Base-by-base conservation (phyloP, 441 rosid species). In the Gossypium laxum region DNA sequence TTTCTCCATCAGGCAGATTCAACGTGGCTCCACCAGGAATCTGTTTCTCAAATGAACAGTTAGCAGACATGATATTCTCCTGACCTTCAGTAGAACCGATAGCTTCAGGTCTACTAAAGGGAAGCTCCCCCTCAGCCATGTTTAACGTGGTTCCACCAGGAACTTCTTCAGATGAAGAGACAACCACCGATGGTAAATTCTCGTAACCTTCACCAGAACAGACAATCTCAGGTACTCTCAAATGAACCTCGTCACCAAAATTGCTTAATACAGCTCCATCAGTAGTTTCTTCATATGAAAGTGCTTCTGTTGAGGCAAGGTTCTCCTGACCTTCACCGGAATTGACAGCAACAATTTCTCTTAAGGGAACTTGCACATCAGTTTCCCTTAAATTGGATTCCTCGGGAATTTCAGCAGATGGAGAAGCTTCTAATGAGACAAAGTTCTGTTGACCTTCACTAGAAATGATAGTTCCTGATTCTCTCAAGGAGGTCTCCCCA, bases 1-100 rank as follows among this genome's bases (percentile, higher is more conserved):
- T 78, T 56, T 72, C 78, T 72, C 66, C 74, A 63, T 63, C 60
- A 38, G 77, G 79, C 76, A 72, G 22, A 22, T 10, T 54, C 61
- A 72, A 64, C 47, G 66, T 71, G 54, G 70, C 43, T 75, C 67
- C 66, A 65, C 70, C 71, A 62, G 58, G 24, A 60, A 1, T 57
- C 30, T 66, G 79, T 34, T 66, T 45, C 70, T 74, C 79, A 45
- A 78, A 71, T 64, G 65, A 64, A 50, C 59, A 69, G 54, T 66
- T 72, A 26, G 47, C 67, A 66, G 66, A 60, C 8, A 38, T 41
- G 47, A 47, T 30, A 58, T 75, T 64, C 70, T 74, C 84, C 57
- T 17, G 73, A 71, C 63, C 58, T 68, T 43, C 70, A 72, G 18
- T 34, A n/a, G 61, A 65, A 67, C 73, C 18, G 45, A 38, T 38